These are phyloP conservation scores for Coniferiporia sulphurascens DNA, from an alignment of 1,284 basidiomycete genomes.

Conservation along the genomic window DNA sequence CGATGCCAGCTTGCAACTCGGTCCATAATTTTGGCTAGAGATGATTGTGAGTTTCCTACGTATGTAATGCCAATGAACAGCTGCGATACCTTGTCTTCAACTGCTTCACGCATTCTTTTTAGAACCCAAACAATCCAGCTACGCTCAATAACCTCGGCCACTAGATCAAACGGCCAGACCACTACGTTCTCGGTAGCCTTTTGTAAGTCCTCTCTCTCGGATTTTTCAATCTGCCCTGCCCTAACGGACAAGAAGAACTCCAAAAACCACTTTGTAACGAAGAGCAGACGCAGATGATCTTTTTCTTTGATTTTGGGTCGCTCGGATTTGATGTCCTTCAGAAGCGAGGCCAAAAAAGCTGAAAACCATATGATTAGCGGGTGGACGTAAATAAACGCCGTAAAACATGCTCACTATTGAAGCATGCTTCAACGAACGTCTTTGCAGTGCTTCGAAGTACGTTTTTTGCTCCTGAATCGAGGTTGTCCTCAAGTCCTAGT, in stretches of 20 bases:
- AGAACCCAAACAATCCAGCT: slow-evolving; percentile 86
- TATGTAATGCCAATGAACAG: not conserved
- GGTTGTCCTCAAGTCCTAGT: slow-evolving; percentile 64
- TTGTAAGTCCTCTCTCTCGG: slow-evolving; percentile 25
- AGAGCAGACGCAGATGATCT: slow-evolving; percentile 82
- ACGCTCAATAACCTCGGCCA: slow-evolving; percentile 82
- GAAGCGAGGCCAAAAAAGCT: slow-evolving; percentile 81
- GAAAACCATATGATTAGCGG: slow-evolving; percentile 9
- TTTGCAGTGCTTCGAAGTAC: slow-evolving; percentile 65
- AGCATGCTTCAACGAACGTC: slow-evolving; percentile 69
- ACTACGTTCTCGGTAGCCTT: slow-evolving; percentile 18
- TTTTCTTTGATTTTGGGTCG: slow-evolving; percentile 85
- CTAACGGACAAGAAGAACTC: slow-evolving; percentile 76
- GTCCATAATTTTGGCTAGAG: slow-evolving; percentile 82
- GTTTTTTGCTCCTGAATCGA: slow-evolving; percentile 67
- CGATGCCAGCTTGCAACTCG: slow-evolving; percentile 91
- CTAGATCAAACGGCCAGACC: slow-evolving; percentile 66
- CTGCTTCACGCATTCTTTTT: slow-evolving; percentile 78
- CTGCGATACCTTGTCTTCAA: slow-evolving; percentile 77
- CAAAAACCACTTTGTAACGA: slow-evolving; percentile 82
- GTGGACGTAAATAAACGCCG: slow-evolving; percentile 4
- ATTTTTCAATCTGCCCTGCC: slow-evolving; percentile 36
- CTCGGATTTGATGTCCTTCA: slow-evolving; percentile 91
- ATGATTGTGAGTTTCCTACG: slow-evolving; percentile 9
- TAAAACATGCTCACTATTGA: not conserved